A percentile compares a stretch with the other conserved stretches of the same genome.
phyloP scores from a whole-genome alignment of 495 filamentous ascomycete genomes.

The Neurospora cerealis region DNA sequence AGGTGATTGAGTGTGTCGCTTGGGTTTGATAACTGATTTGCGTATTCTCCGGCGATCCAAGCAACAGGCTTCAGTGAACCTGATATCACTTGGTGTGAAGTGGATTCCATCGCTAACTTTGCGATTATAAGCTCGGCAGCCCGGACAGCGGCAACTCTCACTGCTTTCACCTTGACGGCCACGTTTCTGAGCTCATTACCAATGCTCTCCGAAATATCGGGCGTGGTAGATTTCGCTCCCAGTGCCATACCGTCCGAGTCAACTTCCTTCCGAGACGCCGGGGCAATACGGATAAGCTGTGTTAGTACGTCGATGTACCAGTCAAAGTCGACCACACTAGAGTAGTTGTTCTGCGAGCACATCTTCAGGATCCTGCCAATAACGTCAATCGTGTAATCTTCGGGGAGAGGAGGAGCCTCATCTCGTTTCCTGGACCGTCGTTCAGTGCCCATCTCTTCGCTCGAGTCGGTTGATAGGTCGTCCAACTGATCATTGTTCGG shows the following conservation, averaged over 20 bases:
- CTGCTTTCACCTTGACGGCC: constrained; percentile 79
- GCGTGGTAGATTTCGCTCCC: not conserved
- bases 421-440: constrained; percentile 24
- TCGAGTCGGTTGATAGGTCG: constrained; percentile 41
- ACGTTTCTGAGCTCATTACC: constrained; percentile 80
- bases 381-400: constrained; percentile 72
- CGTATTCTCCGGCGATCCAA: constrained; percentile 86
- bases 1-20: constrained; percentile 60
- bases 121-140: constrained; percentile 73
- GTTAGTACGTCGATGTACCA: constrained; percentile 89
- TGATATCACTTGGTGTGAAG: constrained; percentile 29
- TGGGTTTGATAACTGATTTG: constrained; percentile 53
- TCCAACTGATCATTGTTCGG: constrained; percentile 17
- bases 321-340: constrained; percentile 78
- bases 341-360: constrained; percentile 85
- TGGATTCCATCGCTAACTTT: constrained; percentile 31
- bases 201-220: constrained; percentile 58
- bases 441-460: constrained; percentile 47
- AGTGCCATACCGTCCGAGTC: constrained; percentile 33
- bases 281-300: constrained; percentile 64
- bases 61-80: constrained; percentile 61
- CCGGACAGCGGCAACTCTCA: constrained; percentile 63
- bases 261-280: constrained; percentile 33
- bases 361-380: constrained; percentile 75
- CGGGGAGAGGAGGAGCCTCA: constrained; percentile 48